Conservation (phyloP, 352 stramenopile species). For the Pythium folliculosum region DNA sequence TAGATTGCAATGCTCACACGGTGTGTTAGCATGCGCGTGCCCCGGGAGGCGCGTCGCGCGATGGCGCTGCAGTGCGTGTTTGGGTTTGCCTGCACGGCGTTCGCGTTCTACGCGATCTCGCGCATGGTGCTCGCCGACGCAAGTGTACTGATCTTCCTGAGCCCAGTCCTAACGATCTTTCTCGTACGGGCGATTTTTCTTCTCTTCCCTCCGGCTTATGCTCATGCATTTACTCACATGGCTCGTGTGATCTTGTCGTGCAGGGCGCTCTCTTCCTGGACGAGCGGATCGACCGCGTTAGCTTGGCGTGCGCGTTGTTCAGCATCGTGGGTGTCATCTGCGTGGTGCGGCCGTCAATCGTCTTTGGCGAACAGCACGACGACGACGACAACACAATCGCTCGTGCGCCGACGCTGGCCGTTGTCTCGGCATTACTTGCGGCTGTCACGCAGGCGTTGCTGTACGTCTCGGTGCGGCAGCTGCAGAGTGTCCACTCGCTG, state of each 20-base stretch:
- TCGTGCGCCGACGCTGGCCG: slow-evolving; percentile 32
- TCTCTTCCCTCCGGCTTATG: background rate
- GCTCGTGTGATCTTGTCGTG: background rate
- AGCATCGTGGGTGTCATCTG: slow-evolving; percentile 42
- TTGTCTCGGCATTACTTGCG: slow-evolving; percentile 41
- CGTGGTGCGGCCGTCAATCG: slow-evolving; percentile 38
- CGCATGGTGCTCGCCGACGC: slow-evolving; percentile 74
- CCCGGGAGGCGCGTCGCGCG: slow-evolving; percentile 23
- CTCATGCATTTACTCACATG: background rate
- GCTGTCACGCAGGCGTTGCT: slow-evolving; percentile 49
- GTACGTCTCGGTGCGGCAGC: slow-evolving; percentile 50
- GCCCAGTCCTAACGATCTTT: slow-evolving; percentile 67
- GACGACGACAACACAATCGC: slow-evolving; percentile 7
- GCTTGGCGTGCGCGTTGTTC: slow-evolving; percentile 36
- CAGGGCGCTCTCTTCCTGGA: slow-evolving; percentile 31
- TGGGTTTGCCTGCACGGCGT: slow-evolving; percentile 54
- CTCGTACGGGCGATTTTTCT: slow-evolving; percentile 32
- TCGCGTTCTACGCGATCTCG: slow-evolving; percentile 70
- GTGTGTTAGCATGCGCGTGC: slow-evolving; percentile 29
- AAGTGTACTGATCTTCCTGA: slow-evolving; percentile 67
- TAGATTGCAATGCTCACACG: slow-evolving; percentile 35
- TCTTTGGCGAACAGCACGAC: slow-evolving; percentile 38
- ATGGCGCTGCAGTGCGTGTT: slow-evolving; percentile 50
- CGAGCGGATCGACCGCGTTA: slow-evolving; percentile 38
- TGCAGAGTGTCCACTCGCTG: slow-evolving; percentile 45